Evolutionary conservation across 768 basidiomycete genomes (phyloP).

Genomic region (Amanita polypyramis): DNA sequence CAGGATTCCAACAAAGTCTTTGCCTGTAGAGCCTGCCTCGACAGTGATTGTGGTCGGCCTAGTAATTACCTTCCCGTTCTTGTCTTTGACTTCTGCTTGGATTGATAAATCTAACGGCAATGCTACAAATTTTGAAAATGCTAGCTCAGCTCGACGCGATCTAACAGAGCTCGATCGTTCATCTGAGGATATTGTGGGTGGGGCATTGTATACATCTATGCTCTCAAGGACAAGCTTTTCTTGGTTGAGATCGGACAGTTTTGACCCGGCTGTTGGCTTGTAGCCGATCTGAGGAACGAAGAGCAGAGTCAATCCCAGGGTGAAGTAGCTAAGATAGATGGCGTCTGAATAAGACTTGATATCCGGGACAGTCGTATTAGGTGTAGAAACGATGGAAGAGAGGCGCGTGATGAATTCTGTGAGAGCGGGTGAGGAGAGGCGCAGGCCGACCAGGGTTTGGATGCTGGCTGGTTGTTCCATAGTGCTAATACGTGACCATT

Average conservation of each 20-base stretch:
- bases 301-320: constrained; percentile 73
- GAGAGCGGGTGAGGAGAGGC: constrained; percentile 37
- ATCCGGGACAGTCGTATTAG: constrained; percentile 36
- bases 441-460: constrained; percentile 36
- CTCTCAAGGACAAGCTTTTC: constrained; percentile 36
- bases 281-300: constrained; percentile 61
- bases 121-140: constrained; percentile 47
- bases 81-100: constrained; percentile 20
- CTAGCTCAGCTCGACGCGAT: constrained; percentile 34
- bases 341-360: constrained; percentile 75
- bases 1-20: constrained; percentile 61
- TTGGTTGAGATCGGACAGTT: constrained; percentile 35
- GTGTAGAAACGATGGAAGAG: constrained; percentile 18
- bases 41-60: constrained; percentile 35
- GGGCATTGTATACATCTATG: constrained; percentile 76
- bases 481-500: background rate
- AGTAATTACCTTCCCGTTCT: constrained; percentile 23
- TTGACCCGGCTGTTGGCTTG: constrained; percentile 37
- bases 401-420: constrained; percentile 28
- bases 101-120: constrained; percentile 28
- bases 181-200: constrained; percentile 12
- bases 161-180: constrained; percentile 21
- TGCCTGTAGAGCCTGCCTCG: constrained; percentile 47
- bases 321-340: constrained; percentile 79
- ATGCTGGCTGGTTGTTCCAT: constrained; percentile 10